phyloP scores from a whole-genome alignment of 2,329 filamentous ascomycete genomes.

The Fusarium luffae region DNA sequence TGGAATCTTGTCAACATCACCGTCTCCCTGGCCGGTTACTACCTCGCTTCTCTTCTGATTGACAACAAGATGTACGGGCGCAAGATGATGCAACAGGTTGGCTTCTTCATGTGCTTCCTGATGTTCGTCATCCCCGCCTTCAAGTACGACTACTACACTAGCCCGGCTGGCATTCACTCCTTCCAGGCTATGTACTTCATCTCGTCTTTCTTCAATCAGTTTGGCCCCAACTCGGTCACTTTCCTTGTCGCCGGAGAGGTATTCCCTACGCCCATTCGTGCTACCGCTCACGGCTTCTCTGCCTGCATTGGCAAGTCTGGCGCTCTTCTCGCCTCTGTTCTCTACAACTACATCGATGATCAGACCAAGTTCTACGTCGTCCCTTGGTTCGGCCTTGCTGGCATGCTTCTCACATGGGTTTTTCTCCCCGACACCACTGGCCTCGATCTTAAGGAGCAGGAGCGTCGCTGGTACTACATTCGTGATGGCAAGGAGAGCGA shows the following conservation, averaged over 20 bases:
- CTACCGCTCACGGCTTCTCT: conserved; percentile 94
- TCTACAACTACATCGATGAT: conserved; percentile 94
- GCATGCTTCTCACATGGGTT: conserved; percentile 82
- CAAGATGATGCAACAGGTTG: conserved; percentile 95
- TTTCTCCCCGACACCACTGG: conserved; percentile 98
- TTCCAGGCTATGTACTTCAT: conserved; percentile 99
- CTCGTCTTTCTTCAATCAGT: conserved; percentile 99
- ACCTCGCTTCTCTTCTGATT: conserved; percentile 86
- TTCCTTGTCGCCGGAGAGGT: conserved; percentile 97
- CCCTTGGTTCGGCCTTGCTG: conserved; percentile 92
- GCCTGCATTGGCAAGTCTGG: conserved; percentile 90
- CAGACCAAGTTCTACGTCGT: conserved; percentile 91
- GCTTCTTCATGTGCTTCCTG: conserved; percentile 92
- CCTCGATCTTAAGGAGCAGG: conserved; percentile 96
- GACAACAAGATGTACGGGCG: conserved; percentile 97
- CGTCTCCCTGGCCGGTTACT: conserved; percentile 89
- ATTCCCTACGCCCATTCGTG: conserved; percentile 93
- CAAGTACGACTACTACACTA: conserved; percentile 85
- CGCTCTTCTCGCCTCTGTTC: conserved; percentile 84
- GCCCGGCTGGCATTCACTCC: conserved; percentile 75
- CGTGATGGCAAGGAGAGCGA: conserved; percentile 79
- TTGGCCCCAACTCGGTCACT: conserved; percentile 94
- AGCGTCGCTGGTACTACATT: conserved; percentile 91
- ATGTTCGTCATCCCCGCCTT: conserved; percentile 94
- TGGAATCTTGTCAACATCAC: conserved; percentile 94